These are phyloP conservation scores for Acer yangbiense DNA, from an alignment of 345 rosid genomes.

Conservation along the genomic window DNA sequence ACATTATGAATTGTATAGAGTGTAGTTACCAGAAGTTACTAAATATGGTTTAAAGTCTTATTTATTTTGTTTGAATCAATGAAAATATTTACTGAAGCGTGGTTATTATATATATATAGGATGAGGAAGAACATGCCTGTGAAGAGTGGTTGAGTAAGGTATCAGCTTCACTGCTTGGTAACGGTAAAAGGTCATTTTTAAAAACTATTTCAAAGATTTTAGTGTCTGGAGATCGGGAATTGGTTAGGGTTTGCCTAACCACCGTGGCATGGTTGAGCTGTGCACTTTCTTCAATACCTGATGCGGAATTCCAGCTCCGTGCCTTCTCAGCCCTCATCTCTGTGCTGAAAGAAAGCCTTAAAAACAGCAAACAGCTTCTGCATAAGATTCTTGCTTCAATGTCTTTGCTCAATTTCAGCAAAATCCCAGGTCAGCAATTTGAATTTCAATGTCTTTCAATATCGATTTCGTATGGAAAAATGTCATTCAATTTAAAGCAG, in stretches of 20 bases:
- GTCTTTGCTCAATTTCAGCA: conserved; percentile 51
- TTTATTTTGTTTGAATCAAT: too few species aligned
- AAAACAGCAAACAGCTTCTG: conserved; percentile 35
- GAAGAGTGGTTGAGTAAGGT: conserved; percentile 45
- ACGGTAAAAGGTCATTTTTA: conserved; percentile 37
- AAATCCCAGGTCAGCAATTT: conserved; percentile 46
- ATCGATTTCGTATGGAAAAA: too few species aligned
- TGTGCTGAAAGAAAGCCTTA: conserved; percentile 44
- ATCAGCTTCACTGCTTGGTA: conserved; percentile 41
- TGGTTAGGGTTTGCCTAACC: conserved; percentile 42
- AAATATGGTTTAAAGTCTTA: too few species aligned
- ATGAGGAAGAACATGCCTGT: conserved; percentile 35
- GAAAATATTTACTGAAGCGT: neutral
- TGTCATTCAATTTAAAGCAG: too few species aligned
- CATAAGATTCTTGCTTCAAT: conserved; percentile 57
- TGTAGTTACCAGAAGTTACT: too few species aligned
- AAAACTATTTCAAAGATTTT: conserved; percentile 48
- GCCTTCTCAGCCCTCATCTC: conserved; percentile 45
- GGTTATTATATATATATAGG: conserved; percentile 32
- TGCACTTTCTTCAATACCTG: conserved; percentile 40
- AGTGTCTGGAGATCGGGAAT: conserved; percentile 32
- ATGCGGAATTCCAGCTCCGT: conserved; percentile 37
- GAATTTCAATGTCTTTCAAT: too few species aligned
- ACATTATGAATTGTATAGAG: too few species aligned
- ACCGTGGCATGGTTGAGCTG: conserved; percentile 54